Evolutionary conservation across 2,329 filamentous ascomycete genomes (phyloP), one percentile per base, ranked within the genome.

Genomic region (Colletotrichum tropicale): DNA sequence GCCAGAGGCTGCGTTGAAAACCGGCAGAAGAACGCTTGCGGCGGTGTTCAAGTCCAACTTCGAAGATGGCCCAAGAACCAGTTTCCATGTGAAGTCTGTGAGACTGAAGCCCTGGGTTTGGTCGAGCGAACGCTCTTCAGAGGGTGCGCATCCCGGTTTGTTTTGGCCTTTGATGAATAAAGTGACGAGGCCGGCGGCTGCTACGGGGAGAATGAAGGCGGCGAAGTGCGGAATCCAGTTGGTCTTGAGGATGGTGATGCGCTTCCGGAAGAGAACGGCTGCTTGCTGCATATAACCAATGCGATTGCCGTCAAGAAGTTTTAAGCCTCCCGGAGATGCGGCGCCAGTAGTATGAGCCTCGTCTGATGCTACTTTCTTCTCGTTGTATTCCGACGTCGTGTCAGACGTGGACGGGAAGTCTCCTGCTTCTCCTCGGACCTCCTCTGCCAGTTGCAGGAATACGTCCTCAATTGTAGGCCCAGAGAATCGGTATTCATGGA

Each of bases 391-490:
- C 12, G 60, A 76, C 30, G 12, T 64, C 55, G 16, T 32, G 6
- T 71, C 68, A 16, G 30, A 38, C 3, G 36, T 66, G 7, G 13
- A 38, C 3, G 32, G 7, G 18, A 52, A 28, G 66, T 69, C 48
- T 66, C 65, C 38, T 36, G 43, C 13, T 81, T 79, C 64, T 83
- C 84, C 78, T 93, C 91, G 8, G 75, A 95, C 90, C 82, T 98
- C 96, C 80, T 96, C 94, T 0, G 96, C 95, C 52, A 98, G 89
- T 78, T 95, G 93, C 28, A 98, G 86, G 83, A 98, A 98, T 0
- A 98, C 96, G 79, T 98, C 96, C 82, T 98, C 96, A 55, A 98
- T 96, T 0, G 95, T 98, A 1, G 96, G 96, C 0, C 95, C 95
- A 18, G 94, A 94, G 78, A 98, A 94, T 74, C 96, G 93, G 82